Conservation (phyloP, 108 stramenopile genomes). For the Skeletonema tropicum region DNA sequence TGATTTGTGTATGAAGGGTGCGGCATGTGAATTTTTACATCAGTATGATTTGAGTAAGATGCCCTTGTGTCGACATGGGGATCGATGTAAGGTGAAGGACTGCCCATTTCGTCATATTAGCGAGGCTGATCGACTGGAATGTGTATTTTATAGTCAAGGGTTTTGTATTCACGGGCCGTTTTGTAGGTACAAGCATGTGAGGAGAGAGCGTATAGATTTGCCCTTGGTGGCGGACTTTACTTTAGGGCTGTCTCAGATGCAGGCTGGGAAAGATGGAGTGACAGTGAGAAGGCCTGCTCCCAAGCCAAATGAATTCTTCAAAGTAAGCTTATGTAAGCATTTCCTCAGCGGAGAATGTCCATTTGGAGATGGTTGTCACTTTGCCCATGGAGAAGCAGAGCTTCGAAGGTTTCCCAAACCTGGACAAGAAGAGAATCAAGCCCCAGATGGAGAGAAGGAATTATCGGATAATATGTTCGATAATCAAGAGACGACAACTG, state of each 20-base stretch:
- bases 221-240: slow-evolving; percentile 88
- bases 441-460: slow-evolving; percentile 51
- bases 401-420: slow-evolving; percentile 66
- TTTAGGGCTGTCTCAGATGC: slow-evolving; percentile 88
- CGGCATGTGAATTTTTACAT: slow-evolving; percentile 92
- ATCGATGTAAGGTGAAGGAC: slow-evolving; percentile 89
- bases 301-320: slow-evolving; percentile 92
- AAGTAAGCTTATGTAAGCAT: slow-evolving; percentile 89
- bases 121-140: slow-evolving; percentile 90
- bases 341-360: slow-evolving; percentile 90
- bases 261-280: slow-evolving; percentile 78
- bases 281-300: slow-evolving; percentile 67
- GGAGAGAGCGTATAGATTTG: slow-evolving; percentile 70
- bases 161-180: slow-evolving; percentile 94
- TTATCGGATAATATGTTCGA: slow-evolving; percentile 79
- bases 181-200: slow-evolving; percentile 90
- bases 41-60: slow-evolving; percentile 92
- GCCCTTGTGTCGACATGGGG: slow-evolving; percentile 92
- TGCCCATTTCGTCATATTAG: slow-evolving; percentile 92
- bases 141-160: slow-evolving; percentile 93
- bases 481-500: slow-evolving; percentile 71
- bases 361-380: slow-evolving; percentile 79
- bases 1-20: slow-evolving; percentile 95
- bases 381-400: slow-evolving; percentile 90
- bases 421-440: slow-evolving; percentile 26